These are phyloP conservation scores for Boechera stricta DNA, from an alignment of 345 rosid genomes.

Conservation along the genomic window DNA sequence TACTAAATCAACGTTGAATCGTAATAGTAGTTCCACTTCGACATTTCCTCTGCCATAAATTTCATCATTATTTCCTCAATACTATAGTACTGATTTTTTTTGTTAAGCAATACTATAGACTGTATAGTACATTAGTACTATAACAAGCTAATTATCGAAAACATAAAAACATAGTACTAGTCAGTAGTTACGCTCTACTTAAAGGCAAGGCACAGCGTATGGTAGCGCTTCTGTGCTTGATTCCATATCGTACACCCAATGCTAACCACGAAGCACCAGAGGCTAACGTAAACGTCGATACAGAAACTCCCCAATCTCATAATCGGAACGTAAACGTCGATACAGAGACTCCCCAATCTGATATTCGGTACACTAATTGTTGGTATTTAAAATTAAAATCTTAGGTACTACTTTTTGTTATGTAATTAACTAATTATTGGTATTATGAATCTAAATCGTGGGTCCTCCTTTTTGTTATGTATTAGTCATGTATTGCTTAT, in stretches of 20 bases:
- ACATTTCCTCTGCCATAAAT: background rate
- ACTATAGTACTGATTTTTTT: background rate
- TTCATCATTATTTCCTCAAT: background rate
- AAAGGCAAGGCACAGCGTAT: background rate
- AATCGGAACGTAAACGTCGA: too few species aligned
- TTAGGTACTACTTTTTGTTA: too few species aligned
- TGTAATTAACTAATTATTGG: background rate
- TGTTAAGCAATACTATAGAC: too few species aligned
- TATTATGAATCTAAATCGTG: too few species aligned
- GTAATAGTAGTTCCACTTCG: background rate
- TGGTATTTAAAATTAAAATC: background rate
- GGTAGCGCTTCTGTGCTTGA: background rate
- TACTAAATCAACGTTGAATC: background rate
- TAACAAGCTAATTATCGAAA: conserved; percentile 1
- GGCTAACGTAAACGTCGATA: too few species aligned
- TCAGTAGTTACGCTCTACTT: too few species aligned
- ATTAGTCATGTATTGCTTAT: too few species aligned
- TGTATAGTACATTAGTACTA: too few species aligned
- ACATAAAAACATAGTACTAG: background rate
- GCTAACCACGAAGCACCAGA: background rate
- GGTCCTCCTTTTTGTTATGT: too few species aligned
- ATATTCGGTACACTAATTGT: too few species aligned
- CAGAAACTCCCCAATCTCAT: too few species aligned
- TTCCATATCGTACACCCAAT: background rate
- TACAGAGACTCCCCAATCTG: too few species aligned